Conservation (phyloP, 306 rosid species). For the Vachellia pachyceras region DNA sequence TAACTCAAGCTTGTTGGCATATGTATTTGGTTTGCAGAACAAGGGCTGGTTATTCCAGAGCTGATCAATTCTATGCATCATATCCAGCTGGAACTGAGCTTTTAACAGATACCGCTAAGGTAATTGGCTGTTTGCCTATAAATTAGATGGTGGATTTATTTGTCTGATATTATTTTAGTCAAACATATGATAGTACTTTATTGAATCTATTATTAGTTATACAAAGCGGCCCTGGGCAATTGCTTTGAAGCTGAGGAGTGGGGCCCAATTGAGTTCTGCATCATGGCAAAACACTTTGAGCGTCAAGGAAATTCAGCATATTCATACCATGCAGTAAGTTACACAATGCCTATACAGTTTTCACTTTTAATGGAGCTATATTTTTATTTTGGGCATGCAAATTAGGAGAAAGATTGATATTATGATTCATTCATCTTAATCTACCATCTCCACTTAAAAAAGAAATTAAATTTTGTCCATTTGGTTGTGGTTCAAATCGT, state of each 20-base stretch:
- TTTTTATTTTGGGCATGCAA: not conserved
- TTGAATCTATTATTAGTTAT: constrained; percentile 56
- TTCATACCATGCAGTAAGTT: constrained; percentile 90
- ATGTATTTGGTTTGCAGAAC: constrained; percentile 65
- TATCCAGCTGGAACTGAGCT: constrained; percentile 97
- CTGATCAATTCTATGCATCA: constrained; percentile 90
- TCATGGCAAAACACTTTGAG: constrained; percentile 90
- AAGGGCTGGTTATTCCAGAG: constrained; percentile 95
- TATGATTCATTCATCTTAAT: not conserved
- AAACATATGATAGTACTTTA: constrained; percentile 29
- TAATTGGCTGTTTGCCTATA: constrained; percentile 9
- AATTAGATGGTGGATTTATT: not conserved
- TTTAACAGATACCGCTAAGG: constrained; percentile 84
- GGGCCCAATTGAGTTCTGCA: constrained; percentile 88
- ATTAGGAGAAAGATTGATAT: not conserved
- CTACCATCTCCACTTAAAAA: not conserved
- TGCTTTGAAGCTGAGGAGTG: constrained; percentile 88
- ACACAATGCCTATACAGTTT: not conserved
- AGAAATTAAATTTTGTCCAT: not conserved
- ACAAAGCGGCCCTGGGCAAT: constrained; percentile 93
- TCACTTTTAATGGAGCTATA: not conserved
- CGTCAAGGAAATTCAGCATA: constrained; percentile 93
- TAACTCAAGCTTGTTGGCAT: constrained; percentile 27
- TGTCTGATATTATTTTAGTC: constrained; percentile 20
- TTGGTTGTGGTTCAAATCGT: not conserved